These are phyloP conservation scores for Fusarium beomiforme DNA, from an alignment of 2,329 filamentous ascomycete genomes.

Conservation along the genomic window DNA sequence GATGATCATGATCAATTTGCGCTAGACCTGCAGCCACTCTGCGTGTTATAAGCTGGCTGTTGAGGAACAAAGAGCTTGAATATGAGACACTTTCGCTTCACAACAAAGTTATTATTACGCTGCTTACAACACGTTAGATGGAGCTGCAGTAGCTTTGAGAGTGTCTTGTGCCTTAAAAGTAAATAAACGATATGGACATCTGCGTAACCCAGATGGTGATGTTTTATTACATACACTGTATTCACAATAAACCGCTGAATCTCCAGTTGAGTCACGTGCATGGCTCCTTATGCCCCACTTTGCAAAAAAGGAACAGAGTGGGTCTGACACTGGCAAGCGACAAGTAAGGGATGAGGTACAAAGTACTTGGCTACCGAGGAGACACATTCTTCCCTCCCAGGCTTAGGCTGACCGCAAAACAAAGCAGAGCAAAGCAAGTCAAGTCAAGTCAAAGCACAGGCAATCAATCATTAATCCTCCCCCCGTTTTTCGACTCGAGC, in stretches of 20 bases:
- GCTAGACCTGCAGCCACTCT: conserved; percentile 30
- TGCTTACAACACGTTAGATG: too few species aligned
- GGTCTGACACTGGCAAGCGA: conserved; percentile 39
- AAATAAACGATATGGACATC: background rate
- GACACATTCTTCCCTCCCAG: conserved; percentile 52
- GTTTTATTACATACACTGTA: background rate
- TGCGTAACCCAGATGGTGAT: background rate
- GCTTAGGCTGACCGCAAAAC: conserved; percentile 29
- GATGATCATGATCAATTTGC: conserved; percentile 17
- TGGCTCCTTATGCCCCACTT: conserved; percentile 43
- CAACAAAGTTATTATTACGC: background rate
- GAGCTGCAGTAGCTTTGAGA: too few species aligned
- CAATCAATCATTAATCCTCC: conserved; percentile 33
- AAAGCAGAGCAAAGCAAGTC: conserved; percentile 25
- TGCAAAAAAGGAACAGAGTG: conserved; percentile 40
- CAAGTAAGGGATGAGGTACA: conserved; percentile 32
- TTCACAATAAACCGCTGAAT: background rate
- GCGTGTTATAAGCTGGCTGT: background rate
- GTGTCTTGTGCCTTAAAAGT: too few species aligned
- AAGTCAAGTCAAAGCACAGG: conserved; percentile 27
- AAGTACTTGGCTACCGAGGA: conserved; percentile 49
- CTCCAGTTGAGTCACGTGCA: conserved; percentile 46
- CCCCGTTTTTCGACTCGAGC: conserved; percentile 43
- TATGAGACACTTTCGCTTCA: background rate
- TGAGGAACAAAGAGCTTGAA: background rate